Conservation (phyloP, 495 filamentous ascomycete species). For the Aspergillus egyptiacus region DNA sequence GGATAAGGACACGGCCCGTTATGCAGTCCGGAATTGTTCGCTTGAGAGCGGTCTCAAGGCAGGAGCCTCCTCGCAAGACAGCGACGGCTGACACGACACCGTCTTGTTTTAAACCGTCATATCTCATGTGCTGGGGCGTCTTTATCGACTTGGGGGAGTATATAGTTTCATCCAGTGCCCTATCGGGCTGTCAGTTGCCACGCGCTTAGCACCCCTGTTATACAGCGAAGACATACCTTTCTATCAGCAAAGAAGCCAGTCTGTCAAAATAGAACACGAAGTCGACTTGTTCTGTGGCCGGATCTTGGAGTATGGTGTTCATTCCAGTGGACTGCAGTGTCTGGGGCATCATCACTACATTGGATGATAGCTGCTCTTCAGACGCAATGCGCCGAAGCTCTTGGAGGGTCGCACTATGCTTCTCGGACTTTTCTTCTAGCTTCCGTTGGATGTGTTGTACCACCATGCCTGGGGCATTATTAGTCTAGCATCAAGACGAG, state of each 20-base stretch:
- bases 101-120: slow-evolving; percentile 60
- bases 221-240: slow-evolving; percentile 50
- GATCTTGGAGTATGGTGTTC: slow-evolving; percentile 83
- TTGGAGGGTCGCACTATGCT: slow-evolving; percentile 69
- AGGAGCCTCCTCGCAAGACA: slow-evolving; percentile 78
- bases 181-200: slow-evolving; percentile 21
- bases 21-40: slow-evolving; percentile 88
- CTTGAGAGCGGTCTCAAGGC: slow-evolving; percentile 79
- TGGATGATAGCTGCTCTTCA: slow-evolving; percentile 64
- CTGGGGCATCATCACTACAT: slow-evolving; percentile 63
- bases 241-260: slow-evolving; percentile 73
- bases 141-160: slow-evolving; percentile 56
- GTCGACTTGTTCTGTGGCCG: slow-evolving; percentile 73
- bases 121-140: slow-evolving; percentile 61
- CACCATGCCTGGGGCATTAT: slow-evolving; percentile 66
- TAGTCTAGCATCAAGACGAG: slow-evolving; percentile 8
- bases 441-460: slow-evolving; percentile 81
- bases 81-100: slow-evolving; percentile 80
- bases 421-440: slow-evolving; percentile 74
- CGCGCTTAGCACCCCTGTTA: not conserved
- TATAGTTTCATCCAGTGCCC: slow-evolving; percentile 64
- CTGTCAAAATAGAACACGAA: slow-evolving; percentile 98
- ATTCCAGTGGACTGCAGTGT: slow-evolving; percentile 78
- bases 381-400: slow-evolving; percentile 63
- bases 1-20: slow-evolving; percentile 83